Base-by-base conservation (phyloP, 1,284 basidiomycete species). In the Trichosporon coremiiforme region DNA sequence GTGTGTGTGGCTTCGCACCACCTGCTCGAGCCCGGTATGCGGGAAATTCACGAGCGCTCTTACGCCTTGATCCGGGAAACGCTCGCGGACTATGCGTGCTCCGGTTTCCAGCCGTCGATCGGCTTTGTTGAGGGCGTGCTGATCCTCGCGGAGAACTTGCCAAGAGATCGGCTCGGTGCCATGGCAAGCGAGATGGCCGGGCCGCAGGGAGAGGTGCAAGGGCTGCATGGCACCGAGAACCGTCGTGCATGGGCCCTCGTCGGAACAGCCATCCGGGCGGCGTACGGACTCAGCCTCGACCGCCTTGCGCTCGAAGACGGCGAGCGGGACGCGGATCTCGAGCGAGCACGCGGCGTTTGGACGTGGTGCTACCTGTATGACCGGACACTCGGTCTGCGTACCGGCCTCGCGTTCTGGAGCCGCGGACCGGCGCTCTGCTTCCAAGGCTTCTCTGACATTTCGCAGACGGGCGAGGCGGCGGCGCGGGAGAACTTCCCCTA, bases 331-430 rank as follows among this genome's bases (percentile, higher is more conserved):
- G 73, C 79, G 2, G 78, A 79, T 50, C 73, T 83, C 12, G 82
- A 85, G 60, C 75, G 84, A 12, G 82, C 82, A 9, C 73, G 82
- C 57, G 76, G 81, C n/a, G 82, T 81, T 6, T 85, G 83, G 83
- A 85, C 84, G 2, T 85, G 82, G 79, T 85, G 84, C 73, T 85
- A 85, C 67, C 78, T 85, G 8, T 84, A 83, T 70, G 84, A 85
- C 70, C 79, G 83, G 4, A 82, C 83, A 38, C 80, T 84, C 64
- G 80, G 79, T 50, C 78, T 84, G 20, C 77, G 82, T 13, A 83
- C 82, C 13, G 83, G 84, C 17, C 78, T 83, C 25, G 84, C 84
- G 1, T 85, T 85, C 73, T 85, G 84, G 84, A 81, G 79, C 20
- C 77, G 84, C 67, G 82, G 72, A 8, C 84, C 84, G 0, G 78